Evolutionary conservation across 176 grass and related monocot species (phyloP), one percentile per base, ranked within the genome.

Genomic region (Luzula sylvatica): DNA sequence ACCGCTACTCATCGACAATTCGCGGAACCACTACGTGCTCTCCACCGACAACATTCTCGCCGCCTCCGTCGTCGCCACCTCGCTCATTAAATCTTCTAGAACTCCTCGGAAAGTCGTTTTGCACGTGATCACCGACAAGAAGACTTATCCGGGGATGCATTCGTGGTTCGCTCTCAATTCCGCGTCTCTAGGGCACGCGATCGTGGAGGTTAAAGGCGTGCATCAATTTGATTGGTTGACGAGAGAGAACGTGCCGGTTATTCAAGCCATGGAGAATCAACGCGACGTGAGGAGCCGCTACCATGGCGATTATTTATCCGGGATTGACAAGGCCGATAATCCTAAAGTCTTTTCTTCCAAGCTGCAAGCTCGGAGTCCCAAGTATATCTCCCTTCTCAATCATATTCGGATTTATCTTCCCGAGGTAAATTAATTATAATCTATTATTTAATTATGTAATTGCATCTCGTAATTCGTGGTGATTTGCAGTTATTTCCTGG

Each of bases 201-300:
- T 89, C 56, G 65, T 98, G 55, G 85, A 86, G 75, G 85, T 90
- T 30, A 35, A 35, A 35, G 81, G 81, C 49, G 78, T 98, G 39
- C 84, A 98, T 55, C 92, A 98, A 41, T 90, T 98, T 69, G 92
- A 82, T 55, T 98, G 85, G 92, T 86, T 90, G 52, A 86, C 85
- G 52, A 90, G 79, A 77, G 92, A 98, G 76, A 86, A 90, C 69
- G 65, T 82, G 38, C 92, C 85, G 17, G 92, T 86, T 76, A 74
- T 96, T 74, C 77, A 86, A 58, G 81, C 74, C 43, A 86, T 96
- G 72, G 92, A 96, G 78, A 89, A 61, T 67, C 92, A 90, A 35
- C 68, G 72, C 22, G 55, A 56, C 65, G 67, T 76, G 42, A 80
- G 74, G 75, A 76, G 65, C 49, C 77, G 54, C 61, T 86, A 90